Evolutionary conservation across 129 eudicot genomes (phyloP).

Genomic region (Kitagawia praeruptora): DNA sequence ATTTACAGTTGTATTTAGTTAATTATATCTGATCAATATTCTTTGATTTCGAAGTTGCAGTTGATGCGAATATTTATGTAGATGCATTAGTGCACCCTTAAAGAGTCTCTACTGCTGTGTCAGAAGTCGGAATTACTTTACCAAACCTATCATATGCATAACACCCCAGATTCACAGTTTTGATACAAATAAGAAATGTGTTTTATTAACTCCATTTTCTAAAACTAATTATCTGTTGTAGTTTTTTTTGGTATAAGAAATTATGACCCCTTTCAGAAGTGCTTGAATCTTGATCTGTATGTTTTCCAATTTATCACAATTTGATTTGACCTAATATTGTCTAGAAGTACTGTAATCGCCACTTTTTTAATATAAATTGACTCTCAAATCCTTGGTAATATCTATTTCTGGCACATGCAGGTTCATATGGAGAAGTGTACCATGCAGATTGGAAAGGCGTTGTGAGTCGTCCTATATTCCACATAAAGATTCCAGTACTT

Average conservation of each 20-base stretch:
- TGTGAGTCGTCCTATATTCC: slow-evolving; percentile 42
- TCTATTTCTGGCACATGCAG: slow-evolving; percentile 28
- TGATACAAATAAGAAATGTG: not conserved
- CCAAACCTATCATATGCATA: not conserved
- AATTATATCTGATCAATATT: not conserved
- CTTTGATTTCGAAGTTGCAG: not conserved
- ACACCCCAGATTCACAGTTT: not conserved
- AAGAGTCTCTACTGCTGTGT: not conserved
- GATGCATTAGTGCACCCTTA: not conserved
- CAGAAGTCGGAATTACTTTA: not conserved
- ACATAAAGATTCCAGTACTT: not conserved
- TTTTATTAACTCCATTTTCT: not conserved
- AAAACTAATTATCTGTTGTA: not conserved
- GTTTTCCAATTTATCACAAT: not conserved
- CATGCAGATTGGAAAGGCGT: slow-evolving; percentile 99
- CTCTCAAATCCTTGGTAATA: not conserved
- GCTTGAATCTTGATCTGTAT: slow-evolving; percentile 8
- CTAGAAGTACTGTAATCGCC: not conserved
- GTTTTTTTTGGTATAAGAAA: not conserved
- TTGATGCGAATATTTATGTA: not conserved
- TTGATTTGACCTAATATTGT: not conserved
- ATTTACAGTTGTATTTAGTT: slow-evolving; percentile 4
- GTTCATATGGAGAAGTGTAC: slow-evolving; percentile 98
- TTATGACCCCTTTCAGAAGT: not conserved
- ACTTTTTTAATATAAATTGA: not conserved